phyloP scores from a whole-genome alignment of 768 basidiomycete genomes.

The Aureoboletus auriporus region DNA sequence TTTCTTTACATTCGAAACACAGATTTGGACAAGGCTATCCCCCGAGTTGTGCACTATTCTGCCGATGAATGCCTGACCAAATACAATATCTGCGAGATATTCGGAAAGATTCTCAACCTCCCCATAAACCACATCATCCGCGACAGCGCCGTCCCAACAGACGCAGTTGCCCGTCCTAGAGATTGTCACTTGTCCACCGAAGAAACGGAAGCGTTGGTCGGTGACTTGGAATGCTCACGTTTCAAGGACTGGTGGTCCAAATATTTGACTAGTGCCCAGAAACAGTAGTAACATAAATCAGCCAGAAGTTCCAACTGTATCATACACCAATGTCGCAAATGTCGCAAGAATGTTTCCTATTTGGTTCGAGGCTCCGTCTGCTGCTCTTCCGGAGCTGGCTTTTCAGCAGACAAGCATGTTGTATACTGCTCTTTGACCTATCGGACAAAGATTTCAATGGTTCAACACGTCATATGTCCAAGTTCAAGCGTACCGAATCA shows the following conservation, averaged over 20 bases:
- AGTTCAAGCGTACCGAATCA: slow-evolving; percentile 19
- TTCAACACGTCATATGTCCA: not conserved
- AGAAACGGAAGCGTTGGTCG: slow-evolving; percentile 67
- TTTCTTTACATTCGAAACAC: not conserved
- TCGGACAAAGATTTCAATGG: not conserved
- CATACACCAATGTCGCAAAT: slow-evolving; percentile 7
- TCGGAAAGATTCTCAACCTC: slow-evolving; percentile 64
- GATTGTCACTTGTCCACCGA: slow-evolving; percentile 77
- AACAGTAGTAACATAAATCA: slow-evolving; percentile 8
- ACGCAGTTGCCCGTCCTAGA: slow-evolving; percentile 70
- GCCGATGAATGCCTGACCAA: slow-evolving; percentile 82
- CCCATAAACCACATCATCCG: slow-evolving; percentile 74
- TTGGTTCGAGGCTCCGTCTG: not conserved
- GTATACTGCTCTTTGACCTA: slow-evolving; percentile 25
- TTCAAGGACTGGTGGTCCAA: slow-evolving; percentile 87
- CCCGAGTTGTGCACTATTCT: slow-evolving; percentile 80
- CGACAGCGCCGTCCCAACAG: slow-evolving; percentile 61
- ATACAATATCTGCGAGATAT: slow-evolving; percentile 85
- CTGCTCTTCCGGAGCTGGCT: slow-evolving; percentile 12
- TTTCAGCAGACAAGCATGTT: slow-evolving; percentile 2
- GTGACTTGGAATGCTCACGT: slow-evolving; percentile 54
- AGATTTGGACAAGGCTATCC: slow-evolving; percentile 32
- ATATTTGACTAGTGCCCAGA: slow-evolving; percentile 32
- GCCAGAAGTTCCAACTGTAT: not conserved
- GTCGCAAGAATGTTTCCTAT: not conserved